Base-by-base conservation (phyloP, 2,329 filamentous ascomycete species). In the Talaromyces sp. region DNA sequence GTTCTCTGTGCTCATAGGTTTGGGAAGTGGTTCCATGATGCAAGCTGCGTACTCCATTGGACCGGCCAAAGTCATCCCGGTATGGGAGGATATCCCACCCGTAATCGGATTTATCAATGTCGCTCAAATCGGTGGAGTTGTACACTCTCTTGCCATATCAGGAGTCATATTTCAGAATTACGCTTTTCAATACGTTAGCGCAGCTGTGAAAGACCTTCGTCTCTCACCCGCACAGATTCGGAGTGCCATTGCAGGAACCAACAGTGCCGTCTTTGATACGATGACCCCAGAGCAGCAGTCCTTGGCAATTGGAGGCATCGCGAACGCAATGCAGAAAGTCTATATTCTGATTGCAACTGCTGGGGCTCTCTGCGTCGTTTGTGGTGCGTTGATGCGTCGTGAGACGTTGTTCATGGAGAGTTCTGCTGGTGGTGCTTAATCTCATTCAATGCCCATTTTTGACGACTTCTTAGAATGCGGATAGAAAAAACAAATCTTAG, bases 1-100 rank as follows among this genome's bases (percentile, higher is more conserved):
- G 16, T 52, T 31, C 49, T 27, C 24, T 27, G 27, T 52, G 11
- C 13, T 52, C 11, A 52, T 31, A 27, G 49, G 49, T 10, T 8
- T 52, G 49, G 49, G 49, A n/a, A 79, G 76, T 1, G 78, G 78
- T 37, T 79, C 79, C 68, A 78, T 74, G 0, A 79, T 74, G 1
- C 63, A 71, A 59, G 77, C 69, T 4, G 76, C 79, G 61, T 69
- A 75, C n/a, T 75, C 76, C 16, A 75, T 54, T 73, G 71, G 6
- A 73, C 78, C 57, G 68, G 71, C 65, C 70, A 67, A 63, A 77
- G 74, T 74, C 69, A 73, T 47, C 45, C 45, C 45, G 14, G 45
- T 47, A 47, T 47, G 11, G 11, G 45, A 47, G 11, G 45, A 47
- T 47, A 47, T 47, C 19, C 45, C 45, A 24, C 11, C 45, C 19